A percentile compares a stretch with the other conserved stretches of the same genome.
phyloP scores from a whole-genome alignment of 148 eudicot species.

The Salicornia ramosissima region DNA sequence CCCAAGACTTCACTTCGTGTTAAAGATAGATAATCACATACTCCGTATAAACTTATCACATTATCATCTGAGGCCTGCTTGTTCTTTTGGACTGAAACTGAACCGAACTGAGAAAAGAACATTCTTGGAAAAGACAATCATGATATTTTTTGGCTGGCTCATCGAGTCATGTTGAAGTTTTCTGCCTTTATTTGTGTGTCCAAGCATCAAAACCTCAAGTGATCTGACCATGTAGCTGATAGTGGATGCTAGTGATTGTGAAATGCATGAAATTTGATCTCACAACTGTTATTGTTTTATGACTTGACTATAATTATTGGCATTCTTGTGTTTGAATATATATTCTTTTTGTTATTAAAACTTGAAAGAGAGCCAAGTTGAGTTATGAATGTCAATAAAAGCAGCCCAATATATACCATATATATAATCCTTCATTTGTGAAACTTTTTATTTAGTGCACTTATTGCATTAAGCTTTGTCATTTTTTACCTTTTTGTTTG shows the following conservation, averaged over 20 bases:
- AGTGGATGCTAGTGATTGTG: neutral
- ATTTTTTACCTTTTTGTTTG: no score
- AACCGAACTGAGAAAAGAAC: no score
- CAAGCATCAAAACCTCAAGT: conserved; percentile 1
- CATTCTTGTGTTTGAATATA: neutral
- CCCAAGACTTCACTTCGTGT: no score
- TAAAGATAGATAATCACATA: no score
- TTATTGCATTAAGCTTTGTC: no score
- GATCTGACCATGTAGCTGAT: neutral
- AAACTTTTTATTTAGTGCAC: neutral
- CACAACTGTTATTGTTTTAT: no score
- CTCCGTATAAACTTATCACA: no score
- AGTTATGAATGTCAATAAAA: neutral
- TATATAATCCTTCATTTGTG: neutral
- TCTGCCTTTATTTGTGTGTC: neutral
- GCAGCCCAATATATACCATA: neutral
- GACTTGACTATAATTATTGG: neutral
- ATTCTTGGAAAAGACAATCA: neutral
- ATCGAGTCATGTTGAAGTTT: neutral
- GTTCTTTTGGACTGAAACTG: no score
- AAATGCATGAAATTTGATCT: neutral
- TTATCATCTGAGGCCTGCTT: no score
- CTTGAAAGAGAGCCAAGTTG: conserved; percentile 1
- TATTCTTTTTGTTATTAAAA: no score
- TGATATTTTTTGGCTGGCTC: neutral